These are phyloP conservation scores for Komagataella kurtzmanii DNA, from an alignment of 805 yeast genomes.

Conservation along the genomic window DNA sequence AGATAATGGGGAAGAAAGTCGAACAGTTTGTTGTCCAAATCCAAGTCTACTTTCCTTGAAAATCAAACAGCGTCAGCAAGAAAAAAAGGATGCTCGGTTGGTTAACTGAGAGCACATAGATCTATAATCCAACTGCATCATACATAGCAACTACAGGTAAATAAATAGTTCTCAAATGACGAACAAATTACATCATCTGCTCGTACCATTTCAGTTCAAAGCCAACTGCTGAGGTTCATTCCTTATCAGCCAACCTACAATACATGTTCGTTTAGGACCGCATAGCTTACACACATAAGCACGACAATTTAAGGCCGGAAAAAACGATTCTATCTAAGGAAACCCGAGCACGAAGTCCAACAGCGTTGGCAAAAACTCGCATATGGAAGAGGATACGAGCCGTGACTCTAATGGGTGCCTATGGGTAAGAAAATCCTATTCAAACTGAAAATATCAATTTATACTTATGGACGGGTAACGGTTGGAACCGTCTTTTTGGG, in stretches of 20 bases:
- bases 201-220: background rate
- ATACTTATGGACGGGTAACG: background rate
- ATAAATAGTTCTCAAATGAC: background rate
- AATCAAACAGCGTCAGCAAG: constrained; percentile 46
- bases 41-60: constrained; percentile 50
- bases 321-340: constrained; percentile 60
- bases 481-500: background rate
- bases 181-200: constrained; percentile 4
- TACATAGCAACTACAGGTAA: background rate
- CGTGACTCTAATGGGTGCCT: constrained; percentile 86
- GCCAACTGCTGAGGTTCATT: background rate
- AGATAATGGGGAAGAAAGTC: constrained; percentile 41
- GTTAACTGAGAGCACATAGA: constrained; percentile 6
- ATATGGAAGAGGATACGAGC: constrained; percentile 33
- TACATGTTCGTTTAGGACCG: constrained; percentile 64
- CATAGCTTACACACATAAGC: constrained; percentile 40
- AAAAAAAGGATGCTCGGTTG: constrained; percentile 44
- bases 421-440: constrained; percentile 9
- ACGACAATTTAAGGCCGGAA: constrained; percentile 44
- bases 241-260: background rate
- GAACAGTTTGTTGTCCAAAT: constrained; percentile 69
- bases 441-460: background rate
- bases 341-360: constrained; percentile 83
- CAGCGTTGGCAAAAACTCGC: constrained; percentile 25
- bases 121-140: constrained; percentile 1